Evolutionary conservation across 768 basidiomycete species (phyloP).

Genomic region (Myochromella boudieri): DNA sequence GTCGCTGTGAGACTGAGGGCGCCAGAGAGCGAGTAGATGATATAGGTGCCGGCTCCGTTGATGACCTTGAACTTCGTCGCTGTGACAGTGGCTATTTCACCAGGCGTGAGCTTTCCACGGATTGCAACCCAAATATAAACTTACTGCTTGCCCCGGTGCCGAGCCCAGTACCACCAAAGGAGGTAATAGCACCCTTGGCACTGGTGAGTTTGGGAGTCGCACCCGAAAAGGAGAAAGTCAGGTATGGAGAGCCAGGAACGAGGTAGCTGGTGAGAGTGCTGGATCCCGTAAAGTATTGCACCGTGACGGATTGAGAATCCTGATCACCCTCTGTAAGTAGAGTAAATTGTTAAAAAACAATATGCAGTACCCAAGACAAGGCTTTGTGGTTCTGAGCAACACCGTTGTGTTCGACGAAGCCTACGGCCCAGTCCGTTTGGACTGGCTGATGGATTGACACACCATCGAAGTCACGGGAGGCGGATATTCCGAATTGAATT

Average conservation of each 20-base stretch:
- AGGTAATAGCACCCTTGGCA: slow-evolving; percentile 26
- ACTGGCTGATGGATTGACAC: slow-evolving; percentile 30
- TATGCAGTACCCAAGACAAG: slow-evolving; percentile 26
- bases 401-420: slow-evolving; percentile 31
- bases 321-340: slow-evolving; percentile 1
- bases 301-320: slow-evolving; percentile 33
- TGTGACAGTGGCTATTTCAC: slow-evolving; percentile 19
- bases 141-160: slow-evolving; percentile 19
- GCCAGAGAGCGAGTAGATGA: slow-evolving; percentile 31
- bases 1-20: slow-evolving; percentile 27
- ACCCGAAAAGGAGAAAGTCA: slow-evolving; percentile 29
- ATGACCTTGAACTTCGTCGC: slow-evolving; percentile 29
- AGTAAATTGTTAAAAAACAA: background rate
- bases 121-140: background rate
- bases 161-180: slow-evolving; percentile 26
- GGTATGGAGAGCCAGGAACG: slow-evolving; percentile 33
- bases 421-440: slow-evolving; percentile 31
- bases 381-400: slow-evolving; percentile 30
- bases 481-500: slow-evolving; percentile 30
- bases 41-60: slow-evolving; percentile 28
- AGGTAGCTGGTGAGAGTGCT: slow-evolving; percentile 31
- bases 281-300: slow-evolving; percentile 32
- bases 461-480: slow-evolving; percentile 29
- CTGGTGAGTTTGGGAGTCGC: slow-evolving; percentile 31
- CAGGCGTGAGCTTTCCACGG: background rate